Evolutionary conservation across 2,329 filamentous ascomycete genomes (phyloP).

Genomic region (Blumeriella jaapii): DNA sequence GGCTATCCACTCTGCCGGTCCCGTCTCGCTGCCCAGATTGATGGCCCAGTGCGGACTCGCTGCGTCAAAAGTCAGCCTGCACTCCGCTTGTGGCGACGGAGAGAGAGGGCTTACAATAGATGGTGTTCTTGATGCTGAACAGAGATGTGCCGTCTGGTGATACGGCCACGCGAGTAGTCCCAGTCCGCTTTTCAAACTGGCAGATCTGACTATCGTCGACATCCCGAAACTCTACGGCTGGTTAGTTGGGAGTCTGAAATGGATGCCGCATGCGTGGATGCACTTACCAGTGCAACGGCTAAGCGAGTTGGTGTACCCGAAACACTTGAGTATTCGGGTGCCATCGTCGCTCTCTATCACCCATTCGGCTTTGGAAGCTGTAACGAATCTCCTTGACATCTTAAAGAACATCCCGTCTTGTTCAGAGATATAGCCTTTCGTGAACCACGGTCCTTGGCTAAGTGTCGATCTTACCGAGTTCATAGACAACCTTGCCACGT

Average conservation of each 20-base stretch:
- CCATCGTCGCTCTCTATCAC: constrained; percentile 6
- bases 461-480: neutral
- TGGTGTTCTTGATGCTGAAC: constrained; percentile 10
- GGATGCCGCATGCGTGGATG: neutral
- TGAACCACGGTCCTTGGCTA: constrained; percentile 2
- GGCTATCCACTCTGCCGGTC: constrained; percentile 7
- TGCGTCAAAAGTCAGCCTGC: neutral
- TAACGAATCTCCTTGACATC: constrained; percentile 9
- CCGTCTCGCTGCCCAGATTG: neutral
- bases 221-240: constrained; percentile 5
- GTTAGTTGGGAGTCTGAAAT: neutral
- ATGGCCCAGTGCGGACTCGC: constrained; percentile 11
- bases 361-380: constrained; percentile 11
- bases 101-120: constrained; percentile 3
- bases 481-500: neutral
- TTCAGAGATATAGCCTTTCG: constrained; percentile 6
- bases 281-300: constrained; percentile 9
- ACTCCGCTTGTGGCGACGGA: neutral
- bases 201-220: constrained; percentile 8
- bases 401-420: constrained; percentile 8
- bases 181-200: constrained; percentile 10
- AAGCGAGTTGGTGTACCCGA: constrained; percentile 8
- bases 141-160: constrained; percentile 3
- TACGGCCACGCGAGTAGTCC: constrained; percentile 11
- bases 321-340: constrained; percentile 1